Evolutionary conservation across 495 filamentous ascomycete genomes (phyloP).

Genomic region (Annulohypoxylon stygium): DNA sequence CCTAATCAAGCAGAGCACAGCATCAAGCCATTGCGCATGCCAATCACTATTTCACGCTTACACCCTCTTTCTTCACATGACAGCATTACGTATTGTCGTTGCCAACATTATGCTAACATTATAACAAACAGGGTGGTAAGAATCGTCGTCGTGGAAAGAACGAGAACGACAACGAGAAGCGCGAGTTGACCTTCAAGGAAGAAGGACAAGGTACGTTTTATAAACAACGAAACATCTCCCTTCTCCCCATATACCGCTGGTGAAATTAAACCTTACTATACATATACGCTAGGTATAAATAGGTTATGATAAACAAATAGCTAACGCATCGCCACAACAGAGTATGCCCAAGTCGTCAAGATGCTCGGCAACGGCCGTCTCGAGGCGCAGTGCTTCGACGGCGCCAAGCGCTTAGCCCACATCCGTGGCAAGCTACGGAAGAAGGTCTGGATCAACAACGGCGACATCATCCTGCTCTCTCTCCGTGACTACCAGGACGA

Average conservation of each 20-base stretch:
- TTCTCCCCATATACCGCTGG: neutral
- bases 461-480: constrained; percentile 96
- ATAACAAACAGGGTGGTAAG: constrained; percentile 88
- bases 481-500: constrained; percentile 99
- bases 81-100: constrained; percentile 19
- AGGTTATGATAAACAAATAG: constrained; percentile 17
- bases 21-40: constrained; percentile 19
- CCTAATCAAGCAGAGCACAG: neutral
- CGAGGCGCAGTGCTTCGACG: constrained; percentile 97
- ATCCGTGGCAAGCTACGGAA: constrained; percentile 97
- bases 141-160: constrained; percentile 99
- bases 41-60: constrained; percentile 10
- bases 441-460: constrained; percentile 99
- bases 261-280: neutral
- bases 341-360: constrained; percentile 98
- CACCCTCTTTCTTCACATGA: neutral
- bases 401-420: constrained; percentile 84
- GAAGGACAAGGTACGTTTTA: constrained; percentile 83
- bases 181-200: constrained; percentile 98
- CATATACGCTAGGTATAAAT: neutral
- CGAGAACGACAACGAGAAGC: constrained; percentile 99
- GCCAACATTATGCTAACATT: constrained; percentile 21
- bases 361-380: constrained; percentile 98
- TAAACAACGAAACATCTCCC: constrained; percentile 1
- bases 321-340: constrained; percentile 58